Evolutionary conservation across 225 moss, liverwort and hornwort species (phyloP), one percentile per base, ranked within the genome.

Genomic region (Ulota crispa): DNA sequence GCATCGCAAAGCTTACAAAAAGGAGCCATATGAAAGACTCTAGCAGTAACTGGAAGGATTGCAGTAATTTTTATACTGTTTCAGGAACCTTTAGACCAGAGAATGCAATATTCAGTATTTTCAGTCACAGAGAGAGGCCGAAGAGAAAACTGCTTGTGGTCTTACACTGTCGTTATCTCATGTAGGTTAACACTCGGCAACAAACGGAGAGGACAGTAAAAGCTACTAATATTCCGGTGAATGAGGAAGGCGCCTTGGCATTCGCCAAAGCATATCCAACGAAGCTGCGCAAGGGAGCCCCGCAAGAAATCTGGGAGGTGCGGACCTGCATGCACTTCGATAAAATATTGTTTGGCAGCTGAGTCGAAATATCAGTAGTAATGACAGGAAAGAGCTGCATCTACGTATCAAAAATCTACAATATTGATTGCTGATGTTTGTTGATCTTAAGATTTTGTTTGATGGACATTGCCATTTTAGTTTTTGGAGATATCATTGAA

Each of bases 161-260:
- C 68, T 73, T 28, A 36, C 26, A 13, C 55, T 68, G 53, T 30
- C 19, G 39, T 54, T 45, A n/a, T 78, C 65, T 70, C 78, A 64
- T 85, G 60, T 62, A 93, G 93, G 90, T 96, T 50, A 96, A 96
- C 72, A 96, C 94, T 75, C 88, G 96, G 78, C 93, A 96, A 87
- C 96, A 96, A 80, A 90, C 92, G 57, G 94, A 96, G 79, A 86
- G 94, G 61, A 92, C 84, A 73, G 89, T 89, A 32, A 96, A 89
- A 89, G 70, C 80, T 74, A 86, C 76, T 19, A 57, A 63, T 55
- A 15, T 43, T 39, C 67, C 66, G n/a, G 78, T 83, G 30, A 73
- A 72, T 65, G 85, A 72, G 67, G 83, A 86, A 47, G 84, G 26
- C 11, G 75, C 77, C 64, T 72, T 81, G 70, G 70, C 83, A 31